Conservation (phyloP, 306 rosid species). For the Gleditsia sinensis region DNA sequence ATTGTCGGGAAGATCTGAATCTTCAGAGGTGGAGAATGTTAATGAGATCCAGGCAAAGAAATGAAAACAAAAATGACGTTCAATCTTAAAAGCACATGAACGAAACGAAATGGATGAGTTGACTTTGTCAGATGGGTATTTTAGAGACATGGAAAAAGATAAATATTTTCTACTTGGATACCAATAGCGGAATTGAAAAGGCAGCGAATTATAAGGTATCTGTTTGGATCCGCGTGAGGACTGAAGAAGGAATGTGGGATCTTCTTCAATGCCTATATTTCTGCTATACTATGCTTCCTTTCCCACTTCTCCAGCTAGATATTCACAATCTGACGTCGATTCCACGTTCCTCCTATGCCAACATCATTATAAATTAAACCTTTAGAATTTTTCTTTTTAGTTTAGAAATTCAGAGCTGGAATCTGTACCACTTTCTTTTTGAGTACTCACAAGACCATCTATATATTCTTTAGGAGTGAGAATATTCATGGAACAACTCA, state of each 20-base stretch:
- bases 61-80: not conserved
- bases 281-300: not conserved
- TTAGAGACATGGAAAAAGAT: not conserved
- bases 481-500: no score
- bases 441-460: no score
- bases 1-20: not conserved
- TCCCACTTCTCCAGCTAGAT: no score
- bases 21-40: not conserved
- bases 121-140: not conserved
- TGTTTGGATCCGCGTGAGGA: not conserved
- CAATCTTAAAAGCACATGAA: not conserved
- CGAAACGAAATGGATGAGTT: not conserved
- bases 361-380: no score
- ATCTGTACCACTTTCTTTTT: no score
- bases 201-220: not conserved
- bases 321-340: not conserved
- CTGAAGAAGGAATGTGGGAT: not conserved
- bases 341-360: no score
- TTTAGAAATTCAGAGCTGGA: no score
- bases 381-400: no score
- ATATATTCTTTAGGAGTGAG: no score
- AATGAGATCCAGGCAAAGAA: not conserved
- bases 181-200: not conserved
- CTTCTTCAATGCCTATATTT: not conserved
- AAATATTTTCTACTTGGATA: not conserved